Percentiles rank a stretch among this genome's conserved stretches.
phyloP scores from a whole-genome alignment of 129 eudicot species.

The Helichrysum umbraculigerum region DNA sequence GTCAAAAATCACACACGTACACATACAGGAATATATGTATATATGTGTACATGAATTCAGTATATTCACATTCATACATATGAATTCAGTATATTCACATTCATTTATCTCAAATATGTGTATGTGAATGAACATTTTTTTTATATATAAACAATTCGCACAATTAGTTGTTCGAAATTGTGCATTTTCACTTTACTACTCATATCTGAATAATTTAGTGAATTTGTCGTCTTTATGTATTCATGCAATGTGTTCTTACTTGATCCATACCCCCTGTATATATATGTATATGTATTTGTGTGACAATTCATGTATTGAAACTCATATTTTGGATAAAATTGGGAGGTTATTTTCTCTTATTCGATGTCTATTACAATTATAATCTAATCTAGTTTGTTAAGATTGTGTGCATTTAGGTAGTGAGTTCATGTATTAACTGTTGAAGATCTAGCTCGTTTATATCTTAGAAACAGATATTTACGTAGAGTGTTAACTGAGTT shows the following conservation, averaged over 20 bases:
- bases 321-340: neutral
- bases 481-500: neutral
- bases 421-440: neutral
- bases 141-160: too few relatives aligned
- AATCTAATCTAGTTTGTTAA: neutral
- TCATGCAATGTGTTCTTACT: too few relatives aligned
- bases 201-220: too few relatives aligned
- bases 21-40: too few relatives aligned
- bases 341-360: neutral
- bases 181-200: neutral
- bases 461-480: constrained; percentile 3
- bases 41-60: too few relatives aligned
- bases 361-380: neutral
- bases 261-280: too few relatives aligned
- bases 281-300: neutral
- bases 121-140: too few relatives aligned
- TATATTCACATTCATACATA: too few relatives aligned
- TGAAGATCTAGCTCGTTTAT: constrained; percentile 5
- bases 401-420: constrained; percentile 10
- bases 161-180: neutral
- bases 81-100: too few relatives aligned
- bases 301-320: neutral
- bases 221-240: too few relatives aligned
- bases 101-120: too few relatives aligned
- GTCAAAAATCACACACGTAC: too few relatives aligned